phyloP scores from a whole-genome alignment of 1,139 yeast species.

The Lodderomyces parapsilosis region DNA sequence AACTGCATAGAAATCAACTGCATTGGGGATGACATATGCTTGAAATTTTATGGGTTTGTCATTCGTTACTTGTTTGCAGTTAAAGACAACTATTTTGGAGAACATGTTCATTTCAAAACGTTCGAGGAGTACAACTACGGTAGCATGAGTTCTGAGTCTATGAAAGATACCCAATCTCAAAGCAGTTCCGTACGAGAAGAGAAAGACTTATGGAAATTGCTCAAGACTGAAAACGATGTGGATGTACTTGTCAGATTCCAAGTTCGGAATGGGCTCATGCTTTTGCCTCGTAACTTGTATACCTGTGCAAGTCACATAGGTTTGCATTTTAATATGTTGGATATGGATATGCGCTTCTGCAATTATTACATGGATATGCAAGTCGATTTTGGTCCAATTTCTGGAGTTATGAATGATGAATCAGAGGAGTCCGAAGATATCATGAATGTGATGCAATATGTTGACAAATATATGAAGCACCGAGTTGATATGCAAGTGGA shows the following conservation, averaged over 20 bases:
- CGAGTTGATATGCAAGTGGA: constrained; percentile 43
- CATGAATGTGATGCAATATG: constrained; percentile 28
- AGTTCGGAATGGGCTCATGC: constrained; percentile 65
- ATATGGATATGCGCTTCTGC: constrained; percentile 80
- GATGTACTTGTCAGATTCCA: constrained; percentile 74
- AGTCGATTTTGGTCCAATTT: constrained; percentile 53
- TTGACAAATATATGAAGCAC: constrained; percentile 17
- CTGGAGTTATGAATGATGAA: constrained; percentile 31
- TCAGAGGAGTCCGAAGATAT: constrained; percentile 20
- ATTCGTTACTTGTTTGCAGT: constrained; percentile 74
- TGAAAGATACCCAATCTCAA: background rate
- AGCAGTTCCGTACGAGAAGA: constrained; percentile 13
- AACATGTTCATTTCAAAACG: constrained; percentile 76
- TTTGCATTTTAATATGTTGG: constrained; percentile 62
- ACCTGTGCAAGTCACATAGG: constrained; percentile 63
- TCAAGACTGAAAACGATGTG: constrained; percentile 65
- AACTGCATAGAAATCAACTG: constrained; percentile 70
- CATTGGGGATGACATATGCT: constrained; percentile 62
- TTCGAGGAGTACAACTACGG: constrained; percentile 66
- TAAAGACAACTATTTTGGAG: constrained; percentile 89
- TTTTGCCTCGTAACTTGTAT: constrained; percentile 74
- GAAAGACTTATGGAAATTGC: constrained; percentile 37
- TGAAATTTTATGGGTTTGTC: constrained; percentile 77
- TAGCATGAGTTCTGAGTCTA: constrained; percentile 1
- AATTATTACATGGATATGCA: constrained; percentile 88